Evolutionary conservation across 768 basidiomycete species (phyloP).

Genomic region (Glaciozyma martinii): DNA sequence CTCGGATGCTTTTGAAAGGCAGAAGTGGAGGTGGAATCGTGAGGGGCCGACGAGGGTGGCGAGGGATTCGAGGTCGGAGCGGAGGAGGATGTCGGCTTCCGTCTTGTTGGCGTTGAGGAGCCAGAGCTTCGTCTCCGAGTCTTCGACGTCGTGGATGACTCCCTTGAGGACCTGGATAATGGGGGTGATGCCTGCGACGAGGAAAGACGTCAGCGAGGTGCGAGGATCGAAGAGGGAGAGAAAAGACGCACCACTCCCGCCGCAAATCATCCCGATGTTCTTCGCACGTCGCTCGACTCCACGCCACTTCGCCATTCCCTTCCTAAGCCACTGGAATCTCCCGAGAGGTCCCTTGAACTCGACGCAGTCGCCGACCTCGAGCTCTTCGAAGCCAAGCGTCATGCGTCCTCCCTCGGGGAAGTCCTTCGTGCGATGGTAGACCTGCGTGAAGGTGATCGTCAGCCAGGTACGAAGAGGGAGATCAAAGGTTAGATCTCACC

Average conservation of each 20-base stretch:
- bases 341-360: constrained; percentile 58
- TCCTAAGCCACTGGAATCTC: constrained; percentile 49
- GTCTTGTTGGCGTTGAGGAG: constrained; percentile 48
- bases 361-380: constrained; percentile 47
- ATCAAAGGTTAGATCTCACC: constrained; percentile 1
- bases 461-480: no score
- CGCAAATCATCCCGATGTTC: constrained; percentile 52
- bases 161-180: constrained; percentile 52
- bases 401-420: constrained; percentile 48
- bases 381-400: constrained; percentile 47
- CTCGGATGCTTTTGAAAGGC: constrained; percentile 41
- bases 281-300: constrained; percentile 40
- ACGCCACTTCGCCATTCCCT: constrained; percentile 41
- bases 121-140: constrained; percentile 45
- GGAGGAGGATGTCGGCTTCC: constrained; percentile 49
- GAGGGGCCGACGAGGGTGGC: constrained; percentile 15
- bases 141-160: constrained; percentile 43
- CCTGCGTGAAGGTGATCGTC: background rate
- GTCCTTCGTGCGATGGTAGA: constrained; percentile 27
- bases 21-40: constrained; percentile 46
- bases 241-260: constrained; percentile 48
- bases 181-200: constrained; percentile 48
- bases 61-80: constrained; percentile 47
- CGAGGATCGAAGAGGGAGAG: background rate
- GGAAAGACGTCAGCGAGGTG: background rate